Percentiles rank a stretch among this genome's conserved stretches.
Evolutionary conservation across 805 yeast species (phyloP).

Genomic region (Candida adriatica): DNA sequence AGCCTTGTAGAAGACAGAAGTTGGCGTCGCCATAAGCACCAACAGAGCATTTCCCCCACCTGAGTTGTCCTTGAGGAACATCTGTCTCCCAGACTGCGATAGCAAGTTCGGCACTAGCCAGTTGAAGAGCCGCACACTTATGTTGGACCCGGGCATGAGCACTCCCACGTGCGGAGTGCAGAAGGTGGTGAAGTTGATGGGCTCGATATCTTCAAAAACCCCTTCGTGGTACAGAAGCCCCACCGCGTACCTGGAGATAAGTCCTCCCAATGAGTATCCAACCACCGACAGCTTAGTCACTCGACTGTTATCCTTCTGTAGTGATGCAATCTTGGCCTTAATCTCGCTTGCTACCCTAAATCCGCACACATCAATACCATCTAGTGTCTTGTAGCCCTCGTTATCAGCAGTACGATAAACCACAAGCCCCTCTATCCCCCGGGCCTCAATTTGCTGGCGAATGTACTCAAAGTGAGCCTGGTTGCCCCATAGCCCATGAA

Average conservation of each 20-base stretch:
- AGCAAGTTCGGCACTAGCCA: constrained; percentile 54
- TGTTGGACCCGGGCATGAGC: constrained; percentile 49
- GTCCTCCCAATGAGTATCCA: constrained; percentile 84
- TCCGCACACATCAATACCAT: constrained; percentile 84
- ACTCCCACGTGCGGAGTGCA: constrained; percentile 68
- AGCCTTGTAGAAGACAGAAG: constrained; percentile 53
- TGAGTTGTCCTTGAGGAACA: constrained; percentile 51
- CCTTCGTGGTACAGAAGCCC: constrained; percentile 57
- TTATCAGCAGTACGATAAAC: constrained; percentile 20
- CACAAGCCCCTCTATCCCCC: constrained; percentile 18
- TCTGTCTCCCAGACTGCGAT: constrained; percentile 68
- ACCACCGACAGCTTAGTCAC: constrained; percentile 66
- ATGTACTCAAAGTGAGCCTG: constrained; percentile 60
- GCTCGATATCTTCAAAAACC: constrained; percentile 45
- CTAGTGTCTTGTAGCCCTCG: constrained; percentile 68
- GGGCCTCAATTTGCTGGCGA: constrained; percentile 35
- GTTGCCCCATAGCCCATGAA: constrained; percentile 60
- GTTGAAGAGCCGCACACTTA: constrained; percentile 51
- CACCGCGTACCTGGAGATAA: constrained; percentile 69
- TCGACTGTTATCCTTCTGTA: constrained; percentile 10
- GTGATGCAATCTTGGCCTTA: constrained; percentile 27
- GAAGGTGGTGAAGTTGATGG: constrained; percentile 55
- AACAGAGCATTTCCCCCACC: constrained; percentile 37
- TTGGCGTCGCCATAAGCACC: constrained; percentile 55
- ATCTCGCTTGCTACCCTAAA: constrained; percentile 68